Percentiles rank a stretch among this genome's conserved stretches.
Evolutionary conservation across 495 filamentous ascomycete species (phyloP).

Genomic region (Trichoderma orchidacearum): DNA sequence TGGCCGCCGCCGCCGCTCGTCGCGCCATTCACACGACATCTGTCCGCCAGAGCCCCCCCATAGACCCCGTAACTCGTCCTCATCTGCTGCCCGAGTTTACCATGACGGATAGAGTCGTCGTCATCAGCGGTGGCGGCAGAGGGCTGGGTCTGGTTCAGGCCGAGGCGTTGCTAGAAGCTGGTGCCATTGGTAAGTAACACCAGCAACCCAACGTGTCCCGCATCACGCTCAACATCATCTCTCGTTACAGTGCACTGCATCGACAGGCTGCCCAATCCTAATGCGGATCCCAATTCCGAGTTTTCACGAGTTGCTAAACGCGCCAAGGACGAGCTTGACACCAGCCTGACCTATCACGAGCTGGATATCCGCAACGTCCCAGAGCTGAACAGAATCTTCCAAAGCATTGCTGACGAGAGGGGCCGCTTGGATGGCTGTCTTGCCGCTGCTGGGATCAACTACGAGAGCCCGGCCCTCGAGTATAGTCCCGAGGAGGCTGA

Average conservation of each 20-base stretch:
- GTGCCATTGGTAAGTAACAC: conserved; percentile 39
- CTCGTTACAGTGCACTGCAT: conserved; percentile 38
- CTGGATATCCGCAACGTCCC: conserved; percentile 74
- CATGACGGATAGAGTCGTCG: conserved; percentile 60
- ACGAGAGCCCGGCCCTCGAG: conserved; percentile 55
- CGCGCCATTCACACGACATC: neutral
- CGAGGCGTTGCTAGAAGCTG: conserved; percentile 68
- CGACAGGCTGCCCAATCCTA: conserved; percentile 33
- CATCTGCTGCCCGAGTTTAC: conserved; percentile 58
- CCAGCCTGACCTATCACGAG: conserved; percentile 61
- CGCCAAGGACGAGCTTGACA: conserved; percentile 50
- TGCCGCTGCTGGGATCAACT: conserved; percentile 70
- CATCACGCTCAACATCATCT: neutral
- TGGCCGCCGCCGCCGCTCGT: neutral
- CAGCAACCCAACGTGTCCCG: neutral
- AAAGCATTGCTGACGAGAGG: conserved; percentile 53
- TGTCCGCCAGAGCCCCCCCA: neutral
- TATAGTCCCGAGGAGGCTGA: conserved; percentile 49
- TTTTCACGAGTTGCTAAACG: conserved; percentile 51
- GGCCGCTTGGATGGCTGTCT: conserved; percentile 68
- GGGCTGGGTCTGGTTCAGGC: conserved; percentile 70
- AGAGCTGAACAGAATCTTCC: conserved; percentile 50
- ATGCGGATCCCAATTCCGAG: conserved; percentile 14
- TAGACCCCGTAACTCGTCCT: neutral
- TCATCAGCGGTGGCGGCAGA: conserved; percentile 67